Evolutionary conservation across 2,329 filamentous ascomycete species (phyloP).

Genomic region (Parastagonospora nodorum): DNA sequence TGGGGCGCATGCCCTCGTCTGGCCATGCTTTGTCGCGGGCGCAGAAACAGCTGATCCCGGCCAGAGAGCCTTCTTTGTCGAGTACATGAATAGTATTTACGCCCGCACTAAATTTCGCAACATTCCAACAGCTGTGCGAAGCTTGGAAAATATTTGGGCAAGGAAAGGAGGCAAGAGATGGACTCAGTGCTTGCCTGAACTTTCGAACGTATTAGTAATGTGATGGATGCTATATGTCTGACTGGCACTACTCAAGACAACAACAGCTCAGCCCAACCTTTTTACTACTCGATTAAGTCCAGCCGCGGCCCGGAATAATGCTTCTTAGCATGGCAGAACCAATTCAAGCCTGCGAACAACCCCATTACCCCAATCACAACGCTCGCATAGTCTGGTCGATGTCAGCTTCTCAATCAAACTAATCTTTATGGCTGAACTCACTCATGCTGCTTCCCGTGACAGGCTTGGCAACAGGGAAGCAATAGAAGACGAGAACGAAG

Average conservation of each 20-base stretch:
- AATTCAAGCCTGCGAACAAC: slow-evolving; percentile 15
- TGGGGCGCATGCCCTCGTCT: slow-evolving; percentile 24
- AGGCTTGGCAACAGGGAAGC: slow-evolving; percentile 34
- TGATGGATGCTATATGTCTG: slow-evolving; percentile 1
- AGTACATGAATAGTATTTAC: slow-evolving; percentile 20
- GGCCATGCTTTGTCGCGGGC: slow-evolving; percentile 26
- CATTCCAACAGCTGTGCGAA: slow-evolving; percentile 18
- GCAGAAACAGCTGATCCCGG: slow-evolving; percentile 15
- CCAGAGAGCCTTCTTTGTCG: slow-evolving; percentile 18
- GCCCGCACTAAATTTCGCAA: slow-evolving; percentile 20
- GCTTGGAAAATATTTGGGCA: slow-evolving; percentile 18
- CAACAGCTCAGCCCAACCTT: not conserved
- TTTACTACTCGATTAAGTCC: slow-evolving; percentile 1
- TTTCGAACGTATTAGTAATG: slow-evolving; percentile 22
- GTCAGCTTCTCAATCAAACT: not conserved
- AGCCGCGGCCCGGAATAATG: slow-evolving; percentile 18
- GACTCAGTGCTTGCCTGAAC: slow-evolving; percentile 13
- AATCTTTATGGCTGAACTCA: slow-evolving; percentile 9
- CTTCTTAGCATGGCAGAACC: slow-evolving; percentile 17
- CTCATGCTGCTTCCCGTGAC: slow-evolving; percentile 38
- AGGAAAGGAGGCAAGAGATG: slow-evolving; percentile 9
- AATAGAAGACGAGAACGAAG: slow-evolving; percentile 36
- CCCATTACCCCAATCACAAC: slow-evolving; percentile 20
- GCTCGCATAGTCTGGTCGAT: slow-evolving; percentile 13
- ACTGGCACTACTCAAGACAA: not conserved